Percentiles rank a stretch among this genome's conserved stretches.
These are phyloP conservation scores for Neofusicoccum cordaticola DNA, from an alignment of 2,329 filamentous ascomycete species.

Conservation along the genomic window DNA sequence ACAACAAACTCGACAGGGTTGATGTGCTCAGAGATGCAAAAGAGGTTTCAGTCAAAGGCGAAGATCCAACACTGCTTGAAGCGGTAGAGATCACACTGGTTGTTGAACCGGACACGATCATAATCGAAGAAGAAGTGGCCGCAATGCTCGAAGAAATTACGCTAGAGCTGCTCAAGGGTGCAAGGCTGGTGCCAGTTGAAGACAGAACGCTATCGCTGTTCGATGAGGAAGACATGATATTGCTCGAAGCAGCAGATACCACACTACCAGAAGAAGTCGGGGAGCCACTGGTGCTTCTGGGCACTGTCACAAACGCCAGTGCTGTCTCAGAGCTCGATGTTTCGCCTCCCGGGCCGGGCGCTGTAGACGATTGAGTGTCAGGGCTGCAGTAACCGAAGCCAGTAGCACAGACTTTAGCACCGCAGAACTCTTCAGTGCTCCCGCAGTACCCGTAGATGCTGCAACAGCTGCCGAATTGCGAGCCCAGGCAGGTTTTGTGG, in stretches of 20 bases:
- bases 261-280: neutral
- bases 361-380: neutral
- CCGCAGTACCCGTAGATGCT: constrained; percentile 17
- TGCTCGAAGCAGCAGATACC: neutral
- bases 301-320: neutral
- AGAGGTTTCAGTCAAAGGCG: neutral
- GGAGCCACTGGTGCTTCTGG: neutral
- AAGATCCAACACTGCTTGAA: neutral
- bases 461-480: constrained; percentile 15
- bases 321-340: neutral
- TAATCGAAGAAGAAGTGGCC: neutral
- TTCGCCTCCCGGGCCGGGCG: neutral
- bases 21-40: neutral
- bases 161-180: neutral
- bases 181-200: no score
- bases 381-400: constrained; percentile 6
- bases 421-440: constrained; percentile 11
- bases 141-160: neutral
- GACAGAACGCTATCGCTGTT: neutral
- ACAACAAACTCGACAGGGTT: neutral
- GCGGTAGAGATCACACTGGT: neutral
- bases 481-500: constrained; percentile 10
- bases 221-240: neutral
- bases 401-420: neutral
- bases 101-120: neutral